A percentile compares a stretch with the other conserved stretches of the same genome.
These are phyloP conservation scores for Podila epicladia DNA, from an alignment of 192 early-diverging fungal species.

Conservation along the genomic window DNA sequence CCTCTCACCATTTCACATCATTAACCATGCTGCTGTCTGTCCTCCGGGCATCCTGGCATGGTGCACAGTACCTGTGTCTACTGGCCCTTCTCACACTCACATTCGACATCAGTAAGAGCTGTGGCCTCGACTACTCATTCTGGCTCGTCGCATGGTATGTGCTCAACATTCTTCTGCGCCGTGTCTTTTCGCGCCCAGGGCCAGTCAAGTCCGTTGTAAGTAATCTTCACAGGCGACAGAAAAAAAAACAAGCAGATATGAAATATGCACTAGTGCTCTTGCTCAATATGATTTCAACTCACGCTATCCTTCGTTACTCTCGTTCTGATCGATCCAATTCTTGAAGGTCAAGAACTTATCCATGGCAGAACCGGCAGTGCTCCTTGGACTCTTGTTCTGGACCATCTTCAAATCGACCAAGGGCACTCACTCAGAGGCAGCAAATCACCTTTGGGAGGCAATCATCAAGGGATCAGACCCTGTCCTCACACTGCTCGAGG, in stretches of 20 bases:
- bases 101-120: constrained; percentile 36
- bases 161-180: constrained; percentile 15
- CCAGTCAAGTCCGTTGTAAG: constrained; percentile 25
- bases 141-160: constrained; percentile 47
- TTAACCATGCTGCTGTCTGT: constrained; percentile 31
- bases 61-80: constrained; percentile 35
- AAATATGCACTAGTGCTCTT: not conserved
- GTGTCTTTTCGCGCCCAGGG: constrained; percentile 14
- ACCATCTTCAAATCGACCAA: constrained; percentile 32
- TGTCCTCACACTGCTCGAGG: constrained; percentile 38
- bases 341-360: constrained; percentile 20
- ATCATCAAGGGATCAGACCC: constrained; percentile 45
- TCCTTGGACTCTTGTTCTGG: constrained; percentile 21
- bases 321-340: not conserved
- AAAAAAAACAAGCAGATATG: not conserved
- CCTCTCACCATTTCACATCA: not conserved
- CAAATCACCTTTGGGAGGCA: constrained; percentile 31
- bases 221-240: not conserved
- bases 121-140: constrained; percentile 43
- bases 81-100: constrained; percentile 40
- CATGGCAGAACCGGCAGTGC: constrained; percentile 27
- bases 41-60: constrained; percentile 30
- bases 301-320: not conserved
- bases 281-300: not conserved
- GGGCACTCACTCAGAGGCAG: not conserved